Evolutionary conservation across 2,329 filamentous ascomycete genomes (phyloP), one percentile per base, ranked within the genome.

Genomic region (Penicillium sp.): DNA sequence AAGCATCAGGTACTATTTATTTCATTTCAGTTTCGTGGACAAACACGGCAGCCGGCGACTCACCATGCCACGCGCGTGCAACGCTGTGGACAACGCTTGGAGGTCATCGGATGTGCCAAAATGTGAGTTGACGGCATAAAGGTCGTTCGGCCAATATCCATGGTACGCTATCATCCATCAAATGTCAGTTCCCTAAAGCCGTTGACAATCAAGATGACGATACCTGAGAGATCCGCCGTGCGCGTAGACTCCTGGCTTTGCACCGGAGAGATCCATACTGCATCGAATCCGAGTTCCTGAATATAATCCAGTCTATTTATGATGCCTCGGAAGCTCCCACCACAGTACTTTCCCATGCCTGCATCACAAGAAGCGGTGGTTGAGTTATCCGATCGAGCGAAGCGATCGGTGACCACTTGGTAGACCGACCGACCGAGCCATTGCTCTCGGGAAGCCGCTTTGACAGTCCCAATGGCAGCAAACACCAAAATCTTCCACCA

Each of bases 81-180:
- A 63, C 6, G 76, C 73, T 24, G 63, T 65, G 33, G 73, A 74
- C 7, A 82, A 63, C 44, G 72, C 75, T 31, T 75, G 71, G 49
- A 82, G 63, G 57, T 81, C 79, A 26, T 72, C 67, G 24, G 68
- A 69, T 12, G 73, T 75, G 5, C 79, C 79, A 51, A 79, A 81
- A 53, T 80, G 75, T 3, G 68, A 64, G 59, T 82, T 81, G 39
- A 81, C 28, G 28, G 28, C 8, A 10, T 29, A 29, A 15, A 81
- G 65, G 54, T 81, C 72, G 51, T 75, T 62, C 1, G 71, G 72
- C 76, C 76, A 80, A 60, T 79, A 81, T 18, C 78, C 78, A 57
- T 80, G 78, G 57, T 80, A 80, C 26, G 75, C 75, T 51, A 29
- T 29, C 28, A 29, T 29, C 28, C 28, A 29, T 29, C 28, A 1